A percentile compares a stretch with the other conserved stretches of the same genome.
Conservation (phyloP, 2,329 filamentous ascomycete species). For the Cladosporium sp. region DNA sequence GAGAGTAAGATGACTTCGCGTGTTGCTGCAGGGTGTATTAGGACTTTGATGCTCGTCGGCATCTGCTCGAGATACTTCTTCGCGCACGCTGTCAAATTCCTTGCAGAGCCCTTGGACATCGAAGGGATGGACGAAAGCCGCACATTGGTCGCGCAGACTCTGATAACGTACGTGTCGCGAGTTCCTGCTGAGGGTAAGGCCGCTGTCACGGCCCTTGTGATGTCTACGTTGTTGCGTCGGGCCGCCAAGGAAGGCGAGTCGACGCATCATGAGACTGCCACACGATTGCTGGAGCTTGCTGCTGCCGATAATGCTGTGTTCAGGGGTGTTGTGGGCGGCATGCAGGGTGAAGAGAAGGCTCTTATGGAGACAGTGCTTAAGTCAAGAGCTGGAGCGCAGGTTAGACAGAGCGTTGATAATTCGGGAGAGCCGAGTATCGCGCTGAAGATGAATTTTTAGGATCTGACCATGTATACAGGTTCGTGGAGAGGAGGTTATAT, state of each 20-base stretch:
- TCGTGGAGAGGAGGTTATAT: too few species aligned
- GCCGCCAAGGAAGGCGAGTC: constrained; percentile 55
- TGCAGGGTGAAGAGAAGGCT: constrained; percentile 66
- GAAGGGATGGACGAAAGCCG: constrained; percentile 79
- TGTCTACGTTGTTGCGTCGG: constrained; percentile 71
- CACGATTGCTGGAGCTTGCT: constrained; percentile 74
- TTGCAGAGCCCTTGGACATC: constrained; percentile 56
- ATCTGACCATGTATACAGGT: background rate
- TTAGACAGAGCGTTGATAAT: constrained; percentile 39
- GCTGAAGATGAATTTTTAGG: constrained; percentile 80
- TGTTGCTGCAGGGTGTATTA: constrained; percentile 84
- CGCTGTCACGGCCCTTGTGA: constrained; percentile 68
- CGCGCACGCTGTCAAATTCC: constrained; percentile 71
- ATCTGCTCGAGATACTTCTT: constrained; percentile 63
- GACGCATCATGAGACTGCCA: constrained; percentile 67
- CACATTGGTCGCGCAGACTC: constrained; percentile 64
- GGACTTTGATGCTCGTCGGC: constrained; percentile 74
- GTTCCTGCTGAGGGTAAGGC: constrained; percentile 36
- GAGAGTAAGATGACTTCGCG: constrained; percentile 77
- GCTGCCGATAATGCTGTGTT: constrained; percentile 70
- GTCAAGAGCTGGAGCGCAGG: constrained; percentile 41
- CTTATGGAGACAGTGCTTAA: constrained; percentile 66
- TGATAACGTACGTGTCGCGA: constrained; percentile 65
- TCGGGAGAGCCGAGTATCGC: constrained; percentile 74
- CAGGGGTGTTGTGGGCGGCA: constrained; percentile 64